Evolutionary conservation across 1,284 basidiomycete genomes (phyloP), one percentile per base, ranked within the genome.

Genomic region (Cryptococcus sp.): DNA sequence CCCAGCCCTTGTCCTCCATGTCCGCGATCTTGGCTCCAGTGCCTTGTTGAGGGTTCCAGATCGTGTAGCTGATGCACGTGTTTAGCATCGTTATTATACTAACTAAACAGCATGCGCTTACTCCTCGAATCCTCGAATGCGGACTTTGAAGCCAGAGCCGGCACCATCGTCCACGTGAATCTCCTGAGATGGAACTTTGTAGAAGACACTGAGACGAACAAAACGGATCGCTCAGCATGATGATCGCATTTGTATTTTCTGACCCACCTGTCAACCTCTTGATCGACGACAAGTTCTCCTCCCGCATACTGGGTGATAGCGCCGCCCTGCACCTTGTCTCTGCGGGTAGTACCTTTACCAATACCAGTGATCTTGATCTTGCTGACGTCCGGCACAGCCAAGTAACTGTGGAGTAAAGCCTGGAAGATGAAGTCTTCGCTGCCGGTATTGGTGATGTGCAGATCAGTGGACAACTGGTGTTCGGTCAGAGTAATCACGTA

Each of bases 1-100:
- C 91, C 91, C 91, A 95, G 74, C 91, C 92, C 0, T 84, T 84
- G 2, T 84, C 82, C 71, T 93, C 90, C 89, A 95, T 91, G 70
- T 95, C 92, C 11, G 76, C 84, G 8, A 94, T 88, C 70, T 86
- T 87, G 48, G 81, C 80, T 0, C 90, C 91, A 5, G 80, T 81
- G 57, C 83, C 85, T 45, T 81, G 81, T 65, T 85, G 85, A 7
- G 92, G 91, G 79, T 95, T 94, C 92, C 92, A 94, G 45, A 93
- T 80, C 11, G 69, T 69, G 25, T 54, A 59, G 63, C 71, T 73
- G 53, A 11, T 2, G 35, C 17, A 20, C 40, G n/a, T 11, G 38
- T 41, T 60, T 49, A 56, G 53, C 55, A 16, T n/a, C 2, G 2
- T 10, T 41, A 35, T 8, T 5, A 10, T 17, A 40, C 8, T 41